Conservation (phyloP, 2,329 filamentous ascomycete species). For the Colletotrichum neosansevieriae region DNA sequence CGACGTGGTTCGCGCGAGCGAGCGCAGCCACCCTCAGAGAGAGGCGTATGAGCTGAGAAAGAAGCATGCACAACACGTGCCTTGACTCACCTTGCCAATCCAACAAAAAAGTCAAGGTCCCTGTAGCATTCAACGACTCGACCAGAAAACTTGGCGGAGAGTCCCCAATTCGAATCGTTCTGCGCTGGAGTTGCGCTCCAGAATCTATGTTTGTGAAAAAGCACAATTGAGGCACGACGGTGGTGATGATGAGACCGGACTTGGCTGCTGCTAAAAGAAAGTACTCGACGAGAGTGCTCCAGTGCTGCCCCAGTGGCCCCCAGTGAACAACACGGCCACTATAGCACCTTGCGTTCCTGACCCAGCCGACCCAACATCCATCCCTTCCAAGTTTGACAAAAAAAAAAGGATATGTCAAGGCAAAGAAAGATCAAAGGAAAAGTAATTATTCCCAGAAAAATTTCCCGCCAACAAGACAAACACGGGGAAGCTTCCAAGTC, state of each 20-base stretch:
- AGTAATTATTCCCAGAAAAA: conserved; percentile 22
- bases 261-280: neutral
- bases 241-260: conserved; percentile 2
- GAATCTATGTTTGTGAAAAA: neutral
- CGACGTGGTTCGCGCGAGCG: conserved; percentile 18
- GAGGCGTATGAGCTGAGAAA: conserved; percentile 1
- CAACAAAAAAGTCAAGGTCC: conserved; percentile 14
- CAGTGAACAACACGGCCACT: neutral
- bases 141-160: conserved; percentile 12
- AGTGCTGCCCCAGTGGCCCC: neutral
- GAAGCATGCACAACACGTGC: conserved; percentile 27
- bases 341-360: conserved; percentile 28
- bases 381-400: neutral
- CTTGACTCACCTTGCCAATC: conserved; percentile 28
- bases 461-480: conserved; percentile 8
- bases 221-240: too few species aligned
- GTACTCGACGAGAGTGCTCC: neutral
- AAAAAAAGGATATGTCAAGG: neutral
- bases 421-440: neutral
- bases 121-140: conserved; percentile 30
- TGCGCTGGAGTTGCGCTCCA: conserved; percentile 10
- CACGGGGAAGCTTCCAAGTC: conserved; percentile 20
- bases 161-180: conserved; percentile 2
- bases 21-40: neutral
- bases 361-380: conserved; percentile 35